Evolutionary conservation across 2,329 filamentous ascomycete species (phyloP), one percentile per base, ranked within the genome.

Genomic region (Amesomyces nigricolor): DNA sequence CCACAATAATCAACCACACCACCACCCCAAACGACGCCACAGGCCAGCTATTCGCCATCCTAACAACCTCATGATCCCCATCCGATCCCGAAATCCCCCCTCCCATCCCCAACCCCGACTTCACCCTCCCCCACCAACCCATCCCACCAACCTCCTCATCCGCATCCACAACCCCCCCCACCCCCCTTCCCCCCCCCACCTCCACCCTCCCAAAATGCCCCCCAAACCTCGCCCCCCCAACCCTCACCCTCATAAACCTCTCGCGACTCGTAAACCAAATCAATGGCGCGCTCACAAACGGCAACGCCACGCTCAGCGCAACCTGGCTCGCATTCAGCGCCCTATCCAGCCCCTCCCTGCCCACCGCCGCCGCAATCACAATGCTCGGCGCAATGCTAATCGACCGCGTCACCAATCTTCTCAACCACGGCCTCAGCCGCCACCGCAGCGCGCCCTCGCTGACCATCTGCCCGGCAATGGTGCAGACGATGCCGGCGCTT

Each of bases 21-120:
- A 81, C 26, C 0, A 81, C 68, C 1, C 80, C 82, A 58, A 64
- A 58, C 13, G 53, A 51, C 6, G 81, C 75, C 6, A 83, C 78
- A 51, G 85, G 70, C 81, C 87, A 88, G 47, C 81, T 76, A 66
- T 92, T 94, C 39, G 80, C 77, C 88, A 95, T 91, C 64, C 80
- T 79, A 0, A 81, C 73, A 10, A 47, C 56, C 11, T 50, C 60
- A n/a, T 40, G 43, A 5, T 52, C 49, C 14, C 22, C 11, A 38
- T 17, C 37, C 14, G 22, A 22, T n/a, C 19, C 22, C 6, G 43
- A 22, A 17, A 13, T 2, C 4, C 22, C 13, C 29, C 13, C 4
- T 14, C 19, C 10, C 32, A 22, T 13, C 32, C 3, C 32, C 17
- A 26, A 19, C 14, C 46, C 26, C 13, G 14, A 29, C 26, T 45